These are phyloP conservation scores for Rhizophagus sp. DNA, from an alignment of 192 early-diverging fungal genomes.

Conservation along the genomic window DNA sequence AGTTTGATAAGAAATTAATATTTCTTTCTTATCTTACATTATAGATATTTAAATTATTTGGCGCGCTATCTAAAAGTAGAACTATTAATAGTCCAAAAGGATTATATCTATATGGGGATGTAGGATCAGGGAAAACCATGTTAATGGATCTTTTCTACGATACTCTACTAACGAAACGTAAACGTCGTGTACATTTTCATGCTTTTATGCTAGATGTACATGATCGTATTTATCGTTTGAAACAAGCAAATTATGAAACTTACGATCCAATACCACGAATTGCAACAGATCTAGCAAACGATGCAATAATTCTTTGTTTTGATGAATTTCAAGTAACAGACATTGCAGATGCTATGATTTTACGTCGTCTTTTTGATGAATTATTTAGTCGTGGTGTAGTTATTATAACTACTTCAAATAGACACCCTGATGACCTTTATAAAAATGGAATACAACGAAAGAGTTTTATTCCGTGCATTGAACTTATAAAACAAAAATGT, in stretches of 20 bases:
- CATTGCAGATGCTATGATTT: slow-evolving; percentile 96
- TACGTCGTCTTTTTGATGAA: slow-evolving; percentile 79
- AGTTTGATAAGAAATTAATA: not conserved
- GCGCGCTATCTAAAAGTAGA: slow-evolving; percentile 21
- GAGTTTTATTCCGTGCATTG: slow-evolving; percentile 92
- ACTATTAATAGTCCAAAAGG: slow-evolving; percentile 45
- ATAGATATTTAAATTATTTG: slow-evolving; percentile 35
- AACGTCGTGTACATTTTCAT: slow-evolving; percentile 93
- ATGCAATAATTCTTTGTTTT: slow-evolving; percentile 89
- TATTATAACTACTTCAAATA: slow-evolving; percentile 90
- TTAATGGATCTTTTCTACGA: slow-evolving; percentile 96
- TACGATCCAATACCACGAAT: slow-evolving; percentile 73
- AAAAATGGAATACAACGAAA: slow-evolving; percentile 94
- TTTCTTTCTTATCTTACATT: not conserved
- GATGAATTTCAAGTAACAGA: slow-evolving; percentile 98
- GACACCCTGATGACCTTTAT: slow-evolving; percentile 91
- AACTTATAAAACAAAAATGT: slow-evolving; percentile 79
- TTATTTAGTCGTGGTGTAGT: slow-evolving; percentile 84
- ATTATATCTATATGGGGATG: slow-evolving; percentile 70
- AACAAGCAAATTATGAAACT: slow-evolving; percentile 45
- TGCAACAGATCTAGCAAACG: slow-evolving; percentile 77
- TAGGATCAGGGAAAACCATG: slow-evolving; percentile 94
- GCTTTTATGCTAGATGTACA: slow-evolving; percentile 98
- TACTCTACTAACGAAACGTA: slow-evolving; percentile 65
- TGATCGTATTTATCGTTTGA: slow-evolving; percentile 64